A percentile compares a stretch with the other conserved stretches of the same genome.
Evolutionary conservation across 495 filamentous ascomycete species (phyloP).

Genomic region (Penicillium desertorum): DNA sequence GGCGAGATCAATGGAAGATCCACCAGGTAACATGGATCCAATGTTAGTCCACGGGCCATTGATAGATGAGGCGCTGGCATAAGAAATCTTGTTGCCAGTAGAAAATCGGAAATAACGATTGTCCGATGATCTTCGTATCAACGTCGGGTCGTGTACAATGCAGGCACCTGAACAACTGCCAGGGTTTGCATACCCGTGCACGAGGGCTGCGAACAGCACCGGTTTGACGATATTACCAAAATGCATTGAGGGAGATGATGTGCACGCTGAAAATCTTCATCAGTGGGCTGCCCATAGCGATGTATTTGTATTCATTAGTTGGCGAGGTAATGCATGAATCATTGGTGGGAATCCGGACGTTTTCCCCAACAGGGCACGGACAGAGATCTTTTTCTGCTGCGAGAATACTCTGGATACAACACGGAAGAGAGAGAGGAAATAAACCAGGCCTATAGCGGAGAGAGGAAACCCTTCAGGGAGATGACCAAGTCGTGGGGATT

Average conservation of each 20-base stretch:
- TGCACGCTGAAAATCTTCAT: neutral
- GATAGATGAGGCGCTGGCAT: slow-evolving; percentile 59
- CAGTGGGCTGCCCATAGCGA: no score
- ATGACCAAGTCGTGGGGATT: neutral
- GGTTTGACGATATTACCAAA: neutral
- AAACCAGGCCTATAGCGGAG: neutral
- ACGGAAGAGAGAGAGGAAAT: neutral
- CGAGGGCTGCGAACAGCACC: slow-evolving; percentile 27
- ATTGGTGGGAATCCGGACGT: slow-evolving; percentile 12
- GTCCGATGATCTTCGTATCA: slow-evolving; percentile 62
- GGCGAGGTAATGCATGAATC: neutral
- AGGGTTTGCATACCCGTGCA: slow-evolving; percentile 52
- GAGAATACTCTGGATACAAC: neutral
- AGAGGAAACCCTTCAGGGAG: neutral
- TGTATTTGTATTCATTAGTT: neutral
- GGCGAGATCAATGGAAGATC: slow-evolving; percentile 58
- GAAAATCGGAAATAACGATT: slow-evolving; percentile 73
- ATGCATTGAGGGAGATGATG: slow-evolving; percentile 8
- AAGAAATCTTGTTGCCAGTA: slow-evolving; percentile 63
- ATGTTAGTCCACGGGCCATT: slow-evolving; percentile 65
- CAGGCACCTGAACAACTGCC: slow-evolving; percentile 60
- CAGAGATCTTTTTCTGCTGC: neutral
- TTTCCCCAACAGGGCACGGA: neutral
- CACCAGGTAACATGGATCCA: slow-evolving; percentile 58
- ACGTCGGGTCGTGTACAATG: slow-evolving; percentile 61